A percentile compares a stretch with the other conserved stretches of the same genome.
phyloP scores from a whole-genome alignment of 305 asterid genomes.

The Solanum aculeatissimum region DNA sequence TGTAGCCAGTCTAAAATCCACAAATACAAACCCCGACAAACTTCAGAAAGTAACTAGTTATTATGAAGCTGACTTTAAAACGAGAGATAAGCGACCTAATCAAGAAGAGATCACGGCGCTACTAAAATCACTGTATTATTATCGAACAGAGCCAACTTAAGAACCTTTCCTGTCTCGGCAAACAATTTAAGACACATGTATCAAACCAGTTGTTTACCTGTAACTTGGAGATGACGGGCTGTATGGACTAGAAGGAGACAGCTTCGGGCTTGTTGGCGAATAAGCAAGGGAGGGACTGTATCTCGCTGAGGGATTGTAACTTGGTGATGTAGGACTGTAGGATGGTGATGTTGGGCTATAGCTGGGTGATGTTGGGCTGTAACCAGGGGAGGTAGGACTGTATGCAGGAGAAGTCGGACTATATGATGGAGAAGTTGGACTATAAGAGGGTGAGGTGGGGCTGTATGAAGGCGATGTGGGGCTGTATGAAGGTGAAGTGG shows the following conservation, averaged over 20 bases:
- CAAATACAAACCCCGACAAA: not conserved
- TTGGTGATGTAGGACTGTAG: conserved; percentile 70
- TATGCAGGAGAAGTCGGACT: conserved; percentile 76
- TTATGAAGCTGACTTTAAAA: not conserved
- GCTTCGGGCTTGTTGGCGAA: conserved; percentile 84
- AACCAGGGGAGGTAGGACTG: conserved; percentile 82
- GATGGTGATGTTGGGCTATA: conserved; percentile 71
- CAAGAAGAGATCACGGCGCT: not conserved
- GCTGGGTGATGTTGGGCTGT: conserved; percentile 85
- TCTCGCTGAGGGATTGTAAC: conserved; percentile 75
- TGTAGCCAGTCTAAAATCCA: not conserved
- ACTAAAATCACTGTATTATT: not conserved
- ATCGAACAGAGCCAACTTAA: not conserved
- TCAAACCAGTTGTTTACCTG: conserved; percentile 39
- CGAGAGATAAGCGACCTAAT: not conserved
- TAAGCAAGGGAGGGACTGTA: conserved; percentile 85
- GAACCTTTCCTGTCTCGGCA: not conserved
- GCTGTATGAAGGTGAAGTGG: conserved; percentile 78
- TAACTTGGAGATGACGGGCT: conserved; percentile 96
- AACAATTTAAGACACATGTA: not conserved
- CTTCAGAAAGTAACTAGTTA: not conserved
- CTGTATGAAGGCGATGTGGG: conserved; percentile 76
- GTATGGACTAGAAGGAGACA: conserved; percentile 79
- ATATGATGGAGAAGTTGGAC: conserved; percentile 70
- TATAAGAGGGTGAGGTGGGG: conserved; percentile 65